Evolutionary conservation across 1,139 yeast species (phyloP).

Genomic region (Suhomyces maxii): DNA sequence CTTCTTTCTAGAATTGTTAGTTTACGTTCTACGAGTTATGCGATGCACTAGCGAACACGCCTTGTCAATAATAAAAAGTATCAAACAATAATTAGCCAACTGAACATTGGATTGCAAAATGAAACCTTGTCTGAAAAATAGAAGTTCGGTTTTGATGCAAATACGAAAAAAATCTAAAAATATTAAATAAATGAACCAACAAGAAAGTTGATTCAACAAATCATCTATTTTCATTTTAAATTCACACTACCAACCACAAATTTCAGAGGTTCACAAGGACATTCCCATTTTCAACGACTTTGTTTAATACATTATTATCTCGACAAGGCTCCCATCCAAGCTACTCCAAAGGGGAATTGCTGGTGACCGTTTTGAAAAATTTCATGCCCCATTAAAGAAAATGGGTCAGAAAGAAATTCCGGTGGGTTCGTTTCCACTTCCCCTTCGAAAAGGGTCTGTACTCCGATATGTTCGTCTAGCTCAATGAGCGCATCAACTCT

Average conservation of each 20-base stretch:
- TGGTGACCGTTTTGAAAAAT: constrained; percentile 23
- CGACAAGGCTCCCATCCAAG: constrained; percentile 45
- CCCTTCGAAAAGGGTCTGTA: constrained; percentile 9
- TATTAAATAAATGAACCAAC: neutral
- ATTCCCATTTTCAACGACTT: neutral
- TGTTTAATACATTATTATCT: constrained; percentile 16
- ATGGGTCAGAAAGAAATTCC: too few species aligned
- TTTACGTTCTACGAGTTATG: constrained; percentile 7
- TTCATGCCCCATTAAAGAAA: neutral
- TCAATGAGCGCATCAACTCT: constrained; percentile 6
- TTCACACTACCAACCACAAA: too few species aligned
- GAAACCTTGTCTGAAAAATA: neutral
- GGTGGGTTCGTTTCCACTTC: constrained; percentile 16
- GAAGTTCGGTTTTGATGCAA: too few species aligned
- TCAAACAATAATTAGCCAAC: neutral
- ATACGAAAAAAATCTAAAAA: too few species aligned
- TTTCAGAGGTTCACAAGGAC: neutral
- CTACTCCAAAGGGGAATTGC: constrained; percentile 12
- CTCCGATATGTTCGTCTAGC: constrained; percentile 17
- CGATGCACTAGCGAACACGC: constrained; percentile 3
- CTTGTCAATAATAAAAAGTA: constrained; percentile 1
- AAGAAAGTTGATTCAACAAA: neutral
- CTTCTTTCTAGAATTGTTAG: constrained; percentile 64
- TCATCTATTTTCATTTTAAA: too few species aligned
- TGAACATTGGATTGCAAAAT: neutral